Evolutionary conservation across 192 early-diverging fungal species (phyloP).

Genomic region (Gigaspora rosea): DNA sequence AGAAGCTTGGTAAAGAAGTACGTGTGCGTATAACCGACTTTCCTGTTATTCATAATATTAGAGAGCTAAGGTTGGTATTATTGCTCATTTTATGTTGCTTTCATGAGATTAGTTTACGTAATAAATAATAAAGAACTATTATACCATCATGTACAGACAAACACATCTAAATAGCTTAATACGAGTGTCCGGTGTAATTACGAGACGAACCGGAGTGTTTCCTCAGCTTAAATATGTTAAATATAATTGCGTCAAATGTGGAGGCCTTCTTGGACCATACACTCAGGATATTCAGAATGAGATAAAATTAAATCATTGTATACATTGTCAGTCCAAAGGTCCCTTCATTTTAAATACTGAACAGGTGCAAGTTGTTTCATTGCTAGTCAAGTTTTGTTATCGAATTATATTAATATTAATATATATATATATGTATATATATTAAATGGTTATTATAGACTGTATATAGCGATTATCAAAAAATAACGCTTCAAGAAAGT

Average conservation of each 20-base stretch:
- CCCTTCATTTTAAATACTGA: constrained; percentile 91
- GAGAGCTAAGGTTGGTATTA: constrained; percentile 67
- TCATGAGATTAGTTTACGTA: not conserved
- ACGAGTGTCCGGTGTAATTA: constrained; percentile 89
- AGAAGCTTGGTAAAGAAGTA: constrained; percentile 86
- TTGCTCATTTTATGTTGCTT: not conserved
- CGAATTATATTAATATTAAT: not conserved
- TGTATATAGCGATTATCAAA: constrained; percentile 96
- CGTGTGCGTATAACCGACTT: constrained; percentile 92
- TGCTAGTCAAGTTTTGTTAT: not conserved
- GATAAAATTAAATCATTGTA: constrained; percentile 81
- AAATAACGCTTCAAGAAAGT: constrained; percentile 91
- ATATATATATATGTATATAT: no score
- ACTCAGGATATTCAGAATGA: constrained; percentile 90
- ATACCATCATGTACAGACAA: constrained; percentile 54
- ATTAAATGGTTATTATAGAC: constrained; percentile 51
- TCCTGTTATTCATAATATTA: constrained; percentile 79
- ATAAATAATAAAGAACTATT: not conserved
- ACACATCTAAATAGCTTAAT: constrained; percentile 90
- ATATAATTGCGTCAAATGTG: constrained; percentile 95
- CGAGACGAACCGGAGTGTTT: constrained; percentile 90
- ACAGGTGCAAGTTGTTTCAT: constrained; percentile 51
- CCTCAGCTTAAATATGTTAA: constrained; percentile 97
- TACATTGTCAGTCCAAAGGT: constrained; percentile 86
- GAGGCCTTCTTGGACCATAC: constrained; percentile 86